phyloP scores from a whole-genome alignment of 176 grass and related monocot species.

The Chrysopogon serrulatus region DNA sequence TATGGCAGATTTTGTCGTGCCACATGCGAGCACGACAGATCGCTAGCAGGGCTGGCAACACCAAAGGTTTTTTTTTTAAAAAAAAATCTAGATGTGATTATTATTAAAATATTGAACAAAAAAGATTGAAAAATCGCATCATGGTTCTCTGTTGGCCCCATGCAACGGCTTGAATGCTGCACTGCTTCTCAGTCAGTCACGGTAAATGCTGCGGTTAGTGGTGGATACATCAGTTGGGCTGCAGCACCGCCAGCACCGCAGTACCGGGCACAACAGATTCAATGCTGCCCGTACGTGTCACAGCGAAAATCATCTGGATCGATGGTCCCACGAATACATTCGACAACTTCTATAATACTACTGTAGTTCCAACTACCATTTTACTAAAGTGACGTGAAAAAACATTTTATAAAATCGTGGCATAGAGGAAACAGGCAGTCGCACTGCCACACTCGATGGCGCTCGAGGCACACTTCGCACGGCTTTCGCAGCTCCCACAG shows the following conservation, averaged over 20 bases:
- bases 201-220: background rate
- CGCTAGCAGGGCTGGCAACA: no score
- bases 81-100: no score
- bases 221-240: background rate
- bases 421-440: background rate
- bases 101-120: no score
- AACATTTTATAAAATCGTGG: no score
- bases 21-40: no score
- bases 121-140: no score
- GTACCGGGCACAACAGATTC: background rate
- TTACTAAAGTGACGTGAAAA: background rate
- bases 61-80: no score
- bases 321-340: background rate
- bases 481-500: background rate
- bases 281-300: background rate
- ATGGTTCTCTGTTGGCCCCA: background rate
- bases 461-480: constrained; percentile 7
- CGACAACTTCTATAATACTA: background rate
- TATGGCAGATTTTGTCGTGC: no score
- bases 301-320: background rate
- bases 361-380: background rate
- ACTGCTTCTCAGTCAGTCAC: background rate
- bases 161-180: background rate
- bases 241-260: background rate
- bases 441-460: background rate